These are phyloP conservation scores for Middelhovenomyces tepae DNA, from an alignment of 805 yeast species.

Conservation along the genomic window DNA sequence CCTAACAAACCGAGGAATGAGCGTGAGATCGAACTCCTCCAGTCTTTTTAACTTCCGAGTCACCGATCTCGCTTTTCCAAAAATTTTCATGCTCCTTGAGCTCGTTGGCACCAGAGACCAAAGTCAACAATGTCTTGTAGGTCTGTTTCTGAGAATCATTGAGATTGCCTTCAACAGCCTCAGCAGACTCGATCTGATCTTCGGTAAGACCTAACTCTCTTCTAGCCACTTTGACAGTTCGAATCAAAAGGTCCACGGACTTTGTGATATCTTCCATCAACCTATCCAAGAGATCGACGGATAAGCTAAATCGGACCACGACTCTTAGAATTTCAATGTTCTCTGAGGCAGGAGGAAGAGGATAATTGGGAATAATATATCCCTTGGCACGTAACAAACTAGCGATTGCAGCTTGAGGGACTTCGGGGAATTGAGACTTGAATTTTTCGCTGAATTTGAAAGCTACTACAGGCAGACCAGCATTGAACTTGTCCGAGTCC, in stretches of 20 bases:
- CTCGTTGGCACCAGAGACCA: constrained; percentile 19
- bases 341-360: constrained; percentile 54
- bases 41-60: too few relatives aligned
- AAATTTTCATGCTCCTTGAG: constrained; percentile 23
- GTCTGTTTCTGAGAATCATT: too few relatives aligned
- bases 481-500: constrained; percentile 37
- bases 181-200: background rate
- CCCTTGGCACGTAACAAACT: constrained; percentile 67
- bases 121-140: constrained; percentile 13
- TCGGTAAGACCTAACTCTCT: constrained; percentile 2
- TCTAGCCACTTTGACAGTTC: constrained; percentile 34
- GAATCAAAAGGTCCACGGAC: constrained; percentile 43
- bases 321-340: constrained; percentile 69
- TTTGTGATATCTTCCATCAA: constrained; percentile 53
- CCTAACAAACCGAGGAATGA: too few relatives aligned
- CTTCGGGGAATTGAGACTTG: constrained; percentile 54
- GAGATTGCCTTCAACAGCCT: too few relatives aligned
- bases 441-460: constrained; percentile 62
- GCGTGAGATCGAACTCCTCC: too few relatives aligned
- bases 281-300: constrained; percentile 52
- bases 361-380: constrained; percentile 85
- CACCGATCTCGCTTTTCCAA: too few relatives aligned
- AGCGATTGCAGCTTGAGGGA: constrained; percentile 74
- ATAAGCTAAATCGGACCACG: constrained; percentile 66
- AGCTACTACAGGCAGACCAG: constrained; percentile 86